Percentiles rank a stretch among this genome's conserved stretches.
phyloP scores from a whole-genome alignment of 768 basidiomycete genomes.

The Austroboletus festivus region DNA sequence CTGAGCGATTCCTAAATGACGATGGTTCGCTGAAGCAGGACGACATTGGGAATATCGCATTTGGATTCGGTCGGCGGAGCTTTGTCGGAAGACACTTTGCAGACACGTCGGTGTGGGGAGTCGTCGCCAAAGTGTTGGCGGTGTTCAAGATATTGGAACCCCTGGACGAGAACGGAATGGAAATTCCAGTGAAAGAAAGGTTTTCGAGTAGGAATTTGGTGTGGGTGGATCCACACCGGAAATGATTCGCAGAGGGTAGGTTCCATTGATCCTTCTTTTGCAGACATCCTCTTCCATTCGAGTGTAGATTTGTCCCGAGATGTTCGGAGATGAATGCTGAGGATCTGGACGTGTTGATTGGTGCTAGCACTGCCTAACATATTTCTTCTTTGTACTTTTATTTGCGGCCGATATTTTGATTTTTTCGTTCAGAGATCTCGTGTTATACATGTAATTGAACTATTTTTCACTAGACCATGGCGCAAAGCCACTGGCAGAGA shows the following conservation, averaged over 20 bases:
- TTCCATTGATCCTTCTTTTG: not conserved
- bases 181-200: slow-evolving; percentile 7
- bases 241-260: no score
- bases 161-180: slow-evolving; percentile 1
- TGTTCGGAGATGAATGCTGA: not conserved
- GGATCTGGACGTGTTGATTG: slow-evolving; percentile 1
- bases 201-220: slow-evolving; percentile 1
- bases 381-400: no score
- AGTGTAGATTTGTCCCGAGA: slow-evolving; percentile 1
- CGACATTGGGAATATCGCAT: slow-evolving; percentile 5
- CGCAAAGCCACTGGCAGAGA: no score
- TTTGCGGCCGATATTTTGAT: no score
- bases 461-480: no score
- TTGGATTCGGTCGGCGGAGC: slow-evolving; percentile 25
- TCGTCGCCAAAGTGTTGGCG: slow-evolving; percentile 1
- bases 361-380: no score
- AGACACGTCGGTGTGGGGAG: slow-evolving; percentile 7
- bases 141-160: slow-evolving; percentile 3
- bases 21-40: slow-evolving; percentile 4
- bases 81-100: slow-evolving; percentile 20
- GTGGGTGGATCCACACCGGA: slow-evolving; percentile 1
- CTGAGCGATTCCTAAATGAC: slow-evolving; percentile 4
- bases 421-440: no score
- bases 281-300: slow-evolving; percentile 7
- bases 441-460: no score